Conservation (phyloP, 208 protist species). For the Porcisia hertigi region DNA sequence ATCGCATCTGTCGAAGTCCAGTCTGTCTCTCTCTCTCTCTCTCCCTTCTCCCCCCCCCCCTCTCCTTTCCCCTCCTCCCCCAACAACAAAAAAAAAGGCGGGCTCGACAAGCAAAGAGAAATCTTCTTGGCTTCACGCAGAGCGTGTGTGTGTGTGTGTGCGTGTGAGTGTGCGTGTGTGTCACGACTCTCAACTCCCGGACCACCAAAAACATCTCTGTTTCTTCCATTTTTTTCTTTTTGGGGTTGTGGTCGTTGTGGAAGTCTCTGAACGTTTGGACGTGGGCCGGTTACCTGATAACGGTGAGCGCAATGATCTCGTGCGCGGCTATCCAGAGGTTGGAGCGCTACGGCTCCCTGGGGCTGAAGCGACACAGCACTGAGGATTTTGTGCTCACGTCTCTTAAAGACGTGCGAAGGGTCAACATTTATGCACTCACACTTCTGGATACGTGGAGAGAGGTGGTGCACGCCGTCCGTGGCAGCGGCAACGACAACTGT, state of each 20-base stretch:
- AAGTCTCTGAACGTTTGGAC: too few relatives aligned
- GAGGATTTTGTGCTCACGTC: slow-evolving; percentile 78
- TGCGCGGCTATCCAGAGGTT: slow-evolving; percentile 86
- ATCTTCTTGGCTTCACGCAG: too few relatives aligned
- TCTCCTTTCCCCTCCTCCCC: too few relatives aligned
- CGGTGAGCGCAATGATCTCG: slow-evolving; percentile 57
- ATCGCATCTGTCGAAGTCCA: neutral
- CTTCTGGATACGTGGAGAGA: slow-evolving; percentile 70
- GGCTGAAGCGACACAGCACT: slow-evolving; percentile 67
- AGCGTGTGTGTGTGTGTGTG: too few relatives aligned
- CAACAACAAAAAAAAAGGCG: too few relatives aligned
- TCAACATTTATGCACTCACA: slow-evolving; percentile 86
- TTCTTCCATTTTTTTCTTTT: too few relatives aligned
- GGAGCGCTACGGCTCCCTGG: slow-evolving; percentile 85
- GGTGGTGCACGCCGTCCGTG: slow-evolving; percentile 37
- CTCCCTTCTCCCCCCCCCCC: neutral
- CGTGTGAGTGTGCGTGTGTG: too few relatives aligned
- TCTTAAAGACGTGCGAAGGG: slow-evolving; percentile 64
- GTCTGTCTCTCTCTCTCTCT: neutral
- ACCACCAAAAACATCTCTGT: too few relatives aligned
- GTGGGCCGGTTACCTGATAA: too few relatives aligned
- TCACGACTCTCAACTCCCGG: too few relatives aligned
- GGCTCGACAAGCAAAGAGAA: too few relatives aligned
- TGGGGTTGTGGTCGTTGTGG: too few relatives aligned
- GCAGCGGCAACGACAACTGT: neutral